Evolutionary conservation across 495 filamentous ascomycete genomes (phyloP), one percentile per base, ranked within the genome.

Genomic region (Trichoderma parareesei): DNA sequence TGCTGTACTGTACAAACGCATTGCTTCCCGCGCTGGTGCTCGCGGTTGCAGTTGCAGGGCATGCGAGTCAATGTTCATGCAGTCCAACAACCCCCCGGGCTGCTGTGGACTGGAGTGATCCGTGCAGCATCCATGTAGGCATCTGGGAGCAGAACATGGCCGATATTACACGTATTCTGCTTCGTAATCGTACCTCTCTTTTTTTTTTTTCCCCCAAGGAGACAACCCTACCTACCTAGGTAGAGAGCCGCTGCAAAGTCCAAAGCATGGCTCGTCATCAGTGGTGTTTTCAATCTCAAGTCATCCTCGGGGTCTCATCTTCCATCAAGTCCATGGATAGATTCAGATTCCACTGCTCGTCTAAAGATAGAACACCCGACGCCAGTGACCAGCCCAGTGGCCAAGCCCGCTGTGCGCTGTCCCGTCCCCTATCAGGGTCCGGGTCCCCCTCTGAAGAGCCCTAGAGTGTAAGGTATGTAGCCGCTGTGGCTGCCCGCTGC

Each of bases 401-500:
- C 40, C 40, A 41, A 41, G 11, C 6, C 6, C 40, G 40, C 40
- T 11, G 40, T 41, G 11, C 6, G 40, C 6, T 41, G 11, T 41
- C 6, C 40, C 11, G 53, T 57, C 53, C 53, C 53, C 53, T 57
- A 57, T 57, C 53, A 57, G 27, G 33, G 53, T n/a, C 7, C 27
- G 27, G 40, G 6, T 41, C 11, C 40, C 40, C n/a, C 10, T 55
- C 48, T 55, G n/a, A 55, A 18, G 48, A n/a, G 27, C 27, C 27
- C 27, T 27, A 2, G 27, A 41, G 40, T 6, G 44, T 14, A 5
- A 48, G 44, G 44, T 48, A 14, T 9, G 44, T 48, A 48, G 44
- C 44, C 53, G 53, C 53, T 57, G 53, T 57, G 53, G 53, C 53
- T 57, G 20, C 53, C 10, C 27, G 11, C 53, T 33, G 27, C 53